phyloP scores from a whole-genome alignment of 768 basidiomycete species.

The Pleurotus tuoliensis region DNA sequence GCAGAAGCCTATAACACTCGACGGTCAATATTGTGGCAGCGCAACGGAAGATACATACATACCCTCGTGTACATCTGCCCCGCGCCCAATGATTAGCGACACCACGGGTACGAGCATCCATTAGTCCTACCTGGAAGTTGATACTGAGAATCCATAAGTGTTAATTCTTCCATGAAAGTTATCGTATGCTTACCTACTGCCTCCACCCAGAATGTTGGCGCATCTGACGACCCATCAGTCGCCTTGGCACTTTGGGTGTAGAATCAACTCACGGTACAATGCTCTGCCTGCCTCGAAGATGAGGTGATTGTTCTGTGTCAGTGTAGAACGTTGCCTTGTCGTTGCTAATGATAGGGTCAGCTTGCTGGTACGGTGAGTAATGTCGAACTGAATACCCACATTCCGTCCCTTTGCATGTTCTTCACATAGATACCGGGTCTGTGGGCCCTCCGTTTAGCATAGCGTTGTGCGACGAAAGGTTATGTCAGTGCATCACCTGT shows the following conservation, averaged over 20 bases:
- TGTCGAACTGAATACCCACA: slow-evolving; percentile 36
- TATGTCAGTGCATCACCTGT: slow-evolving; percentile 31
- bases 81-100: neutral
- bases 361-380: neutral
- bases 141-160: slow-evolving; percentile 37
- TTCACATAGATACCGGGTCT: slow-evolving; percentile 66
- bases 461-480: neutral
- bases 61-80: slow-evolving; percentile 65
- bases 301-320: slow-evolving; percentile 52
- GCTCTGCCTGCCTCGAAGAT: slow-evolving; percentile 58
- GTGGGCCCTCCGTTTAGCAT: neutral
- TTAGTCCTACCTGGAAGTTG: slow-evolving; percentile 55
- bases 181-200: slow-evolving; percentile 40
- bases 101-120: neutral
- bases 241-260: too few relatives aligned
- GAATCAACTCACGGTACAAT: slow-evolving; percentile 57
- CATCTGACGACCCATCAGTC: slow-evolving; percentile 35
- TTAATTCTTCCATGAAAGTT: neutral
- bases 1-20: slow-evolving; percentile 50
- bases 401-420: slow-evolving; percentile 69
- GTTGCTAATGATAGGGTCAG: slow-evolving; percentile 38
- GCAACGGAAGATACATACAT: slow-evolving; percentile 8
- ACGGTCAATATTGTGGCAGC: too few relatives aligned
- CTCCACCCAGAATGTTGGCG: slow-evolving; percentile 61
- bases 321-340: slow-evolving; percentile 73